Conservation (phyloP, 78 protist species). For the Dictyostelium firmibasis region DNA sequence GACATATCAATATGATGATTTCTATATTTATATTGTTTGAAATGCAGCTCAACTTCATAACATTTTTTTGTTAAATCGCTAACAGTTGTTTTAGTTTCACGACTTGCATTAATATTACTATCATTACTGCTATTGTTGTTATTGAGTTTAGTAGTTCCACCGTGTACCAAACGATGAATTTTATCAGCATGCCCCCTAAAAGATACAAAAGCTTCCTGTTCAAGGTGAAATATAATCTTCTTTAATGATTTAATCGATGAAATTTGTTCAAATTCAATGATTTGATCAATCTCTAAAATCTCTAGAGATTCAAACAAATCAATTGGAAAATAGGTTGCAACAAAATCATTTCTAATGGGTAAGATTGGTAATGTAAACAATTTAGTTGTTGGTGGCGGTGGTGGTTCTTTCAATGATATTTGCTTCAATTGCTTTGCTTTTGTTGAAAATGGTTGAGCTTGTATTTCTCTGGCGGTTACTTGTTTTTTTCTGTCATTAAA, state of each 20-base stretch:
- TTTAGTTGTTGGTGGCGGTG: not conserved
- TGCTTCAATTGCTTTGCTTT: not conserved
- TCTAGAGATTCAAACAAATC: not conserved
- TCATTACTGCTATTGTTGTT: not conserved
- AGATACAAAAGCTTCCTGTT: not conserved
- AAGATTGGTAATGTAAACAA: not conserved
- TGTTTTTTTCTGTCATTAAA: not conserved
- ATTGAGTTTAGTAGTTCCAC: not conserved
- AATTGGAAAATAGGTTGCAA: not conserved
- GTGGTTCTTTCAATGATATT: not conserved
- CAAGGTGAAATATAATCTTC: not conserved
- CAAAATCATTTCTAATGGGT: not conserved
- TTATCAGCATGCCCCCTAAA: not conserved
- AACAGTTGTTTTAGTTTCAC: too few relatives aligned
- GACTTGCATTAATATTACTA: too few relatives aligned
- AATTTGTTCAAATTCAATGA: not conserved
- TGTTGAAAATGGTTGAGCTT: too few relatives aligned
- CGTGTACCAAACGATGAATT: not conserved
- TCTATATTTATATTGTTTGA: not conserved
- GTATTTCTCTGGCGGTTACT: not conserved
- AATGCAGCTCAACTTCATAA: not conserved
- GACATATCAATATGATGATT: not conserved
- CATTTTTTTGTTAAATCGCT: not conserved
- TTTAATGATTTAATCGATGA: not conserved
- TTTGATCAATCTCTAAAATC: not conserved